Evolutionary conservation across 176 grass and related monocot genomes (phyloP), one percentile per base, ranked within the genome.

Genomic region (Pharus latifolius): DNA sequence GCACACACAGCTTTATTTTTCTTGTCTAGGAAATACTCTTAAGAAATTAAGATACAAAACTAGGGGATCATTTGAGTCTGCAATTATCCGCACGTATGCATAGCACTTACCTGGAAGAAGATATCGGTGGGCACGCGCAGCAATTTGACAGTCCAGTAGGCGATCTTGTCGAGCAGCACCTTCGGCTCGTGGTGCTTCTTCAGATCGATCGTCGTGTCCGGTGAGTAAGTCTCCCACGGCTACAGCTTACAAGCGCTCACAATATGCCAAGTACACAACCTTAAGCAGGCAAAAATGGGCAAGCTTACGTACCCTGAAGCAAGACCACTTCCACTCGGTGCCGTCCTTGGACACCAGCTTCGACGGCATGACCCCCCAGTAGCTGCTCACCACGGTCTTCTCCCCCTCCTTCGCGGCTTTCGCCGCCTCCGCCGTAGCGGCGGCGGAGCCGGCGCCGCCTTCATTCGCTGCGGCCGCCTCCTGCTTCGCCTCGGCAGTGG

Each of bases 61-160:
- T n/a, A n/a, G n/a, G n/a, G n/a, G n/a, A n/a, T n/a, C n/a, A n/a
- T n/a, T n/a, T n/a, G n/a, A n/a, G n/a, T n/a, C n/a, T n/a, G n/a
- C n/a, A n/a, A n/a, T n/a, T n/a, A n/a, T n/a, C n/a, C n/a, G n/a
- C n/a, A n/a, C n/a, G n/a, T n/a, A n/a, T n/a, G n/a, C n/a, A n/a
- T n/a, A n/a, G n/a, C n/a, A n/a, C n/a, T n/a, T n/a, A 87, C 83
- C 88, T 87, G 83, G 79, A 86, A 91, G 79, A 91, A 91, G 54
- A 91, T 83, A 55, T 91, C 88, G 0, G 80, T 80, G 24, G 83
- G 88, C 40, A 73, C 37, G 11, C 88, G 80, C n/a, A 91, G 31
- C 29, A 24, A 18, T 55, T 83, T 91, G 44, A 91, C 88, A 4
- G 70, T 78, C 75, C 79, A 87, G 41, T 74, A 78, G 7, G 88